These are phyloP conservation scores for Torulaspora pretoriensis DNA, from an alignment of 1,139 yeast species.

Conservation along the genomic window DNA sequence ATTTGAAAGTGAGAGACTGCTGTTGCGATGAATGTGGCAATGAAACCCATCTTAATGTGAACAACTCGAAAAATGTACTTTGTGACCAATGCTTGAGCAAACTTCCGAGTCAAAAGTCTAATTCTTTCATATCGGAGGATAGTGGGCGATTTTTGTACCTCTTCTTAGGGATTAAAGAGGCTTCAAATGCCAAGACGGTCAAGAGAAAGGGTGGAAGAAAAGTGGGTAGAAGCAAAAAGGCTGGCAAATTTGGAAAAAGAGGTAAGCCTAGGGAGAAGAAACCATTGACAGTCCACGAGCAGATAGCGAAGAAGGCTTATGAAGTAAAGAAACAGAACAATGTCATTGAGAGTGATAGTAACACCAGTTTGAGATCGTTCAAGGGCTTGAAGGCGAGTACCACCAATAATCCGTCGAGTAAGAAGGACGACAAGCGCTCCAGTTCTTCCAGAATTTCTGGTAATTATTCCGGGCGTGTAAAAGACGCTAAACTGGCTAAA, in stretches of 20 bases:
- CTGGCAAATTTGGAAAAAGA: conserved; percentile 8
- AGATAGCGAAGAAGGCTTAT: conserved; percentile 28
- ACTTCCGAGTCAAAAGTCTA: conserved; percentile 20
- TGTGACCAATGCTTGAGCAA: conserved; percentile 45
- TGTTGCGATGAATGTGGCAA: conserved; percentile 45
- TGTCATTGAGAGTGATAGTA: conserved; percentile 30
- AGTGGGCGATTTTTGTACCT: conserved; percentile 48
- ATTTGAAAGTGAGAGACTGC: conserved; percentile 48
- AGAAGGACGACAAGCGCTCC: background rate
- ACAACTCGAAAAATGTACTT: conserved; percentile 35
- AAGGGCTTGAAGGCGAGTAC: conserved; percentile 30
- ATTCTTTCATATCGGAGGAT: conserved; percentile 43
- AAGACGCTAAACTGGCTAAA: background rate
- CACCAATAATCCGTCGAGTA: background rate
- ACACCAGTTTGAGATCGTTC: conserved; percentile 34
- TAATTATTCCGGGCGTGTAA: background rate
- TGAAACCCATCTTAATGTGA: conserved; percentile 44
- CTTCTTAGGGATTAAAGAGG: conserved; percentile 49
- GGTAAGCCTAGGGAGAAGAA: conserved; percentile 19
- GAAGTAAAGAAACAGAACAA: conserved; percentile 28
- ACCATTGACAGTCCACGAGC: conserved; percentile 27
- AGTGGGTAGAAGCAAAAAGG: conserved; percentile 28
- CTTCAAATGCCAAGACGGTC: conserved; percentile 18
- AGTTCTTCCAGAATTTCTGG: background rate
- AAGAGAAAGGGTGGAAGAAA: conserved; percentile 35